Evolutionary conservation across 208 protist genomes (phyloP).

Genomic region (Leishmania martiniquensis): DNA sequence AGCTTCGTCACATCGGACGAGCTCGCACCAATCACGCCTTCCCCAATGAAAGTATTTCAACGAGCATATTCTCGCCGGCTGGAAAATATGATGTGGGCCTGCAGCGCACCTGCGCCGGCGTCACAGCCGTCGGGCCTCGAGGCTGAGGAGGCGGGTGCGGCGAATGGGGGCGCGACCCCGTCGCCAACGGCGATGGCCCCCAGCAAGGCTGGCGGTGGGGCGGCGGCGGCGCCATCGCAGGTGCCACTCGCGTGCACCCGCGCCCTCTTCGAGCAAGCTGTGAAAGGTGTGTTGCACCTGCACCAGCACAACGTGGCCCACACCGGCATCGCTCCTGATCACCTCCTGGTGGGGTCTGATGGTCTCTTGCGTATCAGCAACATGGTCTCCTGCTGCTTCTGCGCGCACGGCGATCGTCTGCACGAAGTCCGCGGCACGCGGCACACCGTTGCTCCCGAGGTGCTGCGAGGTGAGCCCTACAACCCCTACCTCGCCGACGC

Average conservation of each 20-base stretch:
- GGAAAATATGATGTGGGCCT: slow-evolving; percentile 1
- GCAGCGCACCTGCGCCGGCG: background rate
- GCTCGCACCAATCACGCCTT: background rate
- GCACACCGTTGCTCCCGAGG: slow-evolving; percentile 88
- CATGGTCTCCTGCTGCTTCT: slow-evolving; percentile 73
- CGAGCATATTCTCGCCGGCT: slow-evolving; percentile 1
- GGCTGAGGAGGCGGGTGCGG: background rate
- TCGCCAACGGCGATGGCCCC: slow-evolving; percentile 5
- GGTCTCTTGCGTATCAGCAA: slow-evolving; percentile 74
- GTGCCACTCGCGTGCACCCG: slow-evolving; percentile 33
- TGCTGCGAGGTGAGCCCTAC: slow-evolving; percentile 67
- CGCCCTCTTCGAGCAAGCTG: slow-evolving; percentile 67
- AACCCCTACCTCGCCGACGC: slow-evolving; percentile 80
- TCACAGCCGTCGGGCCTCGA: background rate
- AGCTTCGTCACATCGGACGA: background rate
- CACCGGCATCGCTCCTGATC: slow-evolving; percentile 83
- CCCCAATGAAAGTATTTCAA: background rate
- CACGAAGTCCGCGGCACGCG: slow-evolving; percentile 74
- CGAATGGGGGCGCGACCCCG: background rate
- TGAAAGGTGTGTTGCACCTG: slow-evolving; percentile 75
- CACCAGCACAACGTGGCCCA: slow-evolving; percentile 78
- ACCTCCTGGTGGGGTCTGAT: slow-evolving; percentile 74
- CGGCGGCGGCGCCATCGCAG: slow-evolving; percentile 2
- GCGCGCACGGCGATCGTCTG: slow-evolving; percentile 45
- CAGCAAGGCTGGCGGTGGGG: background rate